Conservation (phyloP, 1,284 basidiomycete genomes). For the Cryptococcus wingfieldii region DNA sequence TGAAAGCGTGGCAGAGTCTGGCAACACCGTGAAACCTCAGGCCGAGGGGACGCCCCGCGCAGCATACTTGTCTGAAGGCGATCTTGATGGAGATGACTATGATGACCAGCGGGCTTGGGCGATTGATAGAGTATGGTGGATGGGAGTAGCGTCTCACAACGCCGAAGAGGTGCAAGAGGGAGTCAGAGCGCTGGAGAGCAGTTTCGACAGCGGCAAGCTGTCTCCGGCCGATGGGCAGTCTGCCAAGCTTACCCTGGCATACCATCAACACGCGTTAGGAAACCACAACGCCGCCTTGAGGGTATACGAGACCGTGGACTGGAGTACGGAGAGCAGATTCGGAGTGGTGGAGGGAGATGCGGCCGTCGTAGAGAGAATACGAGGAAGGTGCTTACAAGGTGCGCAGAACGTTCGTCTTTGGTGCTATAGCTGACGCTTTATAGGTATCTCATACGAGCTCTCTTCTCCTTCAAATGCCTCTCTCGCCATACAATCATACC, state of each 20-base stretch:
- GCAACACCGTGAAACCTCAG: not conserved
- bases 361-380: constrained; percentile 46
- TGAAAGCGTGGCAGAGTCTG: not conserved
- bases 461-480: constrained; percentile 14
- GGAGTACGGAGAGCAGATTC: constrained; percentile 42
- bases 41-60: constrained; percentile 9
- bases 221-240: constrained; percentile 21
- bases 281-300: constrained; percentile 61
- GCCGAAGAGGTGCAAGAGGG: constrained; percentile 30
- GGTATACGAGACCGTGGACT: constrained; percentile 58
- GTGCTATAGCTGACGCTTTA: not conserved
- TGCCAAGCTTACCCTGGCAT: constrained; percentile 60
- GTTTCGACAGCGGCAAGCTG: not conserved
- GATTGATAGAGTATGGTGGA: constrained; percentile 26
- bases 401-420: constrained; percentile 4
- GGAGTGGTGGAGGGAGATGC: constrained; percentile 46
- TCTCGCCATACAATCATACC: constrained; percentile 32
- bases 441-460: constrained; percentile 35
- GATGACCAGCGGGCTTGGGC: constrained; percentile 26
- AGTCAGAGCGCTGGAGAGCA: constrained; percentile 15
- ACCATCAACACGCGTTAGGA: constrained; percentile 70
- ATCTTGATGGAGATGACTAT: constrained; percentile 40
- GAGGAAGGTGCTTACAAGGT: constrained; percentile 48
- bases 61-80: constrained; percentile 24
- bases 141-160: constrained; percentile 19